These are phyloP conservation scores for Aspergillus nanangensis DNA, from an alignment of 495 filamentous ascomycete species.

Conservation along the genomic window DNA sequence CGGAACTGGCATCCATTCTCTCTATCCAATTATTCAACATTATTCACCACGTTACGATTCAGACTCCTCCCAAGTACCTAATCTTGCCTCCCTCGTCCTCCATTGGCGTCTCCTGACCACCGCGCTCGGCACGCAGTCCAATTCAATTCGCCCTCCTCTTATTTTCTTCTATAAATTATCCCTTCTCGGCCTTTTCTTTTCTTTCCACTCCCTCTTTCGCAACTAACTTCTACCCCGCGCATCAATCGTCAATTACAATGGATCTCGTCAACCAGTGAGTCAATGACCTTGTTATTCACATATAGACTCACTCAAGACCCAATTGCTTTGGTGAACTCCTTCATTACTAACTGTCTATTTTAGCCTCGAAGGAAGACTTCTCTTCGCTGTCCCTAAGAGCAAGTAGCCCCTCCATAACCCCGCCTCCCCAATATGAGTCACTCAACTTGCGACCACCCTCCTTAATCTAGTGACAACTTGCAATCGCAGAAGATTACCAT, in stretches of 20 bases:
- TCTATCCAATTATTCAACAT: too few relatives aligned
- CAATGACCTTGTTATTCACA: slow-evolving; percentile 11
- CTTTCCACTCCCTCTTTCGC: neutral
- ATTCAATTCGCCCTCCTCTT: too few relatives aligned
- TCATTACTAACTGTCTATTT: slow-evolving; percentile 4
- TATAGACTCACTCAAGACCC: too few relatives aligned
- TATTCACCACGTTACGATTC: too few relatives aligned
- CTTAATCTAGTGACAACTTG: too few relatives aligned
- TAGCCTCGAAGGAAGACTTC: slow-evolving; percentile 79
- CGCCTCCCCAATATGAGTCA: too few relatives aligned
- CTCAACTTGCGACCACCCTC: neutral
- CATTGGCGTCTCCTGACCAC: too few relatives aligned
- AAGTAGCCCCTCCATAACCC: slow-evolving; percentile 38
- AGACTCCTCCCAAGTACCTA: too few relatives aligned
- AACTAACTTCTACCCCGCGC: slow-evolving; percentile 22
- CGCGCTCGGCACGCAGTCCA: too few relatives aligned
- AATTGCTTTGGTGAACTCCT: too few relatives aligned
- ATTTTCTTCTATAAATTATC: neutral
- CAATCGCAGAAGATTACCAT: neutral
- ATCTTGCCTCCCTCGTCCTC: too few relatives aligned
- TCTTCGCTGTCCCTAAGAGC: slow-evolving; percentile 98
- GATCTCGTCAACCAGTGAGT: slow-evolving; percentile 84
- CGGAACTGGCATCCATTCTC: slow-evolving; percentile 5
- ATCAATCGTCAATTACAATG: slow-evolving; percentile 43
- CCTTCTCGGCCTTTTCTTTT: slow-evolving; percentile 2